These are phyloP conservation scores for Rhodotorula graminis DNA, from an alignment of 768 basidiomycete species.

Conservation along the genomic window DNA sequence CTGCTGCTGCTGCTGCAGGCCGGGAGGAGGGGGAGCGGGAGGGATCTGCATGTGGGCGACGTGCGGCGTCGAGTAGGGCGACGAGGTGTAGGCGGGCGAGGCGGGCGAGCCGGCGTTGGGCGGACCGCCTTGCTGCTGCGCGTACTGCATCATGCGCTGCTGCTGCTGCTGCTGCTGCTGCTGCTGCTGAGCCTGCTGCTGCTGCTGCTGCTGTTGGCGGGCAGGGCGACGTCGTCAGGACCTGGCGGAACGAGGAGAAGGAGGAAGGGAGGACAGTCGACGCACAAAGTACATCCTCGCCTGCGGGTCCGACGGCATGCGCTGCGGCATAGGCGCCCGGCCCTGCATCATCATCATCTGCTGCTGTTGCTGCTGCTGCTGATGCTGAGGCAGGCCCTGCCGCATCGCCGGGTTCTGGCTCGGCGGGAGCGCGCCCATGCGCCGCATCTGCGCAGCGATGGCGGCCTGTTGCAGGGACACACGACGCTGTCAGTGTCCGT, in stretches of 20 bases:
- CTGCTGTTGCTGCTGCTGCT: not conserved
- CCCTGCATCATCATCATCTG: not conserved
- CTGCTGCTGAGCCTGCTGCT: not conserved
- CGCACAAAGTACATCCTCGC: slow-evolving; percentile 8
- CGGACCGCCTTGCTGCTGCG: not conserved
- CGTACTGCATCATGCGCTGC: slow-evolving; percentile 10
- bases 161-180: slow-evolving; percentile 16
- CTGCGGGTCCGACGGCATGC: slow-evolving; percentile 29
- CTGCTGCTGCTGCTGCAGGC: not conserved
- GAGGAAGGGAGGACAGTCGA: not conserved
- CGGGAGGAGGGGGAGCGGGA: not conserved
- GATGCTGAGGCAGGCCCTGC: slow-evolving; percentile 13
- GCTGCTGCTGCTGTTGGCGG: not conserved
- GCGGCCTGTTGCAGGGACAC: not conserved
- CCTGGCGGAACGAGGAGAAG: too few species aligned
- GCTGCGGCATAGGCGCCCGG: slow-evolving; percentile 11
- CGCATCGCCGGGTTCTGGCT: slow-evolving; percentile 16
- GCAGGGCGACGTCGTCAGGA: not conserved
- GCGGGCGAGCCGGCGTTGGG: slow-evolving; percentile 30
- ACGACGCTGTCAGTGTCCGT: too few species aligned
- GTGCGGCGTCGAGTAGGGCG: slow-evolving; percentile 24
- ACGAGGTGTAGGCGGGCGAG: slow-evolving; percentile 31
- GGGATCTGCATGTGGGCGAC: slow-evolving; percentile 25
- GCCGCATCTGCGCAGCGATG: slow-evolving; percentile 28
- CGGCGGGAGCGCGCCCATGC: slow-evolving; percentile 26